These are phyloP conservation scores for Gentiana dahurica DNA, from an alignment of 257 asterid species.

Conservation along the genomic window DNA sequence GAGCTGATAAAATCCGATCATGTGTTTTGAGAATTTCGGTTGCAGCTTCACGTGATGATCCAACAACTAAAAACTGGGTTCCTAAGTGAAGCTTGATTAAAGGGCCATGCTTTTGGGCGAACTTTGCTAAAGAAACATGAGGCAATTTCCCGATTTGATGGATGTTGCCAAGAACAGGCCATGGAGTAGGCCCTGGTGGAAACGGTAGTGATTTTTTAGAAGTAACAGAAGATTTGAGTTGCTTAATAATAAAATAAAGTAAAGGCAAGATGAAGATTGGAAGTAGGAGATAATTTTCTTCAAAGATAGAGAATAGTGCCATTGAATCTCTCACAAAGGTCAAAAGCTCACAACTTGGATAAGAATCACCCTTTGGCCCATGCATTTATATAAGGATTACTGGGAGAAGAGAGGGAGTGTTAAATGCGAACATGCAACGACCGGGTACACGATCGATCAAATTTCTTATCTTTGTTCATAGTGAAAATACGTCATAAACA, in stretches of 20 bases:
- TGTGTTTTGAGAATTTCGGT: slow-evolving; percentile 23
- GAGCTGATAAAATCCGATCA: slow-evolving; percentile 20
- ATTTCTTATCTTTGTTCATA: too few species aligned
- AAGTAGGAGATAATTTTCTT: not conserved
- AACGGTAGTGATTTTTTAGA: slow-evolving; percentile 1
- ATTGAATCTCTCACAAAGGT: too few species aligned
- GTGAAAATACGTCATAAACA: too few species aligned
- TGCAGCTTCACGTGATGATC: slow-evolving; percentile 36
- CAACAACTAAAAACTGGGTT: slow-evolving; percentile 23
- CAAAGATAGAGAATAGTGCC: not conserved
- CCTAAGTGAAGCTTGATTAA: slow-evolving; percentile 28
- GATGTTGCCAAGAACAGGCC: slow-evolving; percentile 18
- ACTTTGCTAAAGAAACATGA: slow-evolving; percentile 17
- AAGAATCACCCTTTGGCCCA: too few species aligned
- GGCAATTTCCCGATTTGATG: slow-evolving; percentile 12
- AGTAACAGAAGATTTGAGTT: slow-evolving; percentile 7
- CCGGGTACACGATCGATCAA: too few species aligned
- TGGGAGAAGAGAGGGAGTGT: too few species aligned
- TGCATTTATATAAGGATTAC: too few species aligned
- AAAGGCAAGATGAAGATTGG: slow-evolving; percentile 8
- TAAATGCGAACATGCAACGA: too few species aligned
- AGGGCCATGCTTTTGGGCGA: slow-evolving; percentile 21
- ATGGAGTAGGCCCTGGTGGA: too few species aligned
- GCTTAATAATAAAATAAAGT: slow-evolving; percentile 3
- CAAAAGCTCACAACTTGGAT: too few species aligned